Percentiles rank a stretch among this genome's conserved stretches.
Evolutionary conservation across 148 eudicot species (phyloP).

Genomic region (Diospyros kaki): DNA sequence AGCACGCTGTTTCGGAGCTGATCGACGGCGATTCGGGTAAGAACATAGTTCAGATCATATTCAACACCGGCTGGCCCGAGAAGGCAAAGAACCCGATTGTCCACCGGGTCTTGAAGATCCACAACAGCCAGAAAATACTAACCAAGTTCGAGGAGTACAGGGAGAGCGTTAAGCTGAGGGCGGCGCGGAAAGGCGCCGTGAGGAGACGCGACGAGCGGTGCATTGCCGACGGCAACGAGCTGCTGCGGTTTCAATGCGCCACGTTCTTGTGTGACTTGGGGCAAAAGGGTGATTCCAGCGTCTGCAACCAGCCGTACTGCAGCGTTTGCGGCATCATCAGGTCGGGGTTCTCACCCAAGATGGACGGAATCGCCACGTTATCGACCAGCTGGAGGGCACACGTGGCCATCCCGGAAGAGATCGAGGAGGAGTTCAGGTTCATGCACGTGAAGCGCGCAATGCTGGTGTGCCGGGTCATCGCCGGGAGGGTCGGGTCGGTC

Average conservation of each 20-base stretch:
- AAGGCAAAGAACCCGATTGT: conserved; percentile 25
- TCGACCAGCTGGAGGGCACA: conserved; percentile 77
- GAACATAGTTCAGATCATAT: conserved; percentile 69
- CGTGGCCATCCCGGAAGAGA: conserved; percentile 65
- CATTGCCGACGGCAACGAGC: conserved; percentile 79
- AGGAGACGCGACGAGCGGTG: conserved; percentile 56
- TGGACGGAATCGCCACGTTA: conserved; percentile 71
- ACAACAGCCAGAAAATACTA: conserved; percentile 47
- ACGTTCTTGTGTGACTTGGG: conserved; percentile 67
- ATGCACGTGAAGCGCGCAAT: conserved; percentile 74
- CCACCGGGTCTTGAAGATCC: conserved; percentile 70
- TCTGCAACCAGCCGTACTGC: conserved; percentile 62
- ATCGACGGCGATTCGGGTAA: conserved; percentile 73
- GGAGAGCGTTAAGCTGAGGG: conserved; percentile 55
- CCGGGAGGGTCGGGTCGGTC: conserved; percentile 78
- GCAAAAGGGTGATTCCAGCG: conserved; percentile 57
- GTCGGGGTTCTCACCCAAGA: conserved; percentile 70
- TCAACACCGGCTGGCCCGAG: conserved; percentile 62
- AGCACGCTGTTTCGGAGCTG: conserved; percentile 79
- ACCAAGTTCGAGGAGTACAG: conserved; percentile 68
- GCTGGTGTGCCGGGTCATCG: conserved; percentile 82
- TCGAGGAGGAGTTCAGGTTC: conserved; percentile 74
- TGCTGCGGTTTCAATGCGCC: conserved; percentile 66
- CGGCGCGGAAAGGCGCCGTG: conserved; percentile 27
- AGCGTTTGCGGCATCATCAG: conserved; percentile 72